A percentile compares a stretch with the other conserved stretches of the same genome.
These are phyloP conservation scores for Penicillium mononematosum DNA, from an alignment of 495 filamentous ascomycete species.

Conservation along the genomic window DNA sequence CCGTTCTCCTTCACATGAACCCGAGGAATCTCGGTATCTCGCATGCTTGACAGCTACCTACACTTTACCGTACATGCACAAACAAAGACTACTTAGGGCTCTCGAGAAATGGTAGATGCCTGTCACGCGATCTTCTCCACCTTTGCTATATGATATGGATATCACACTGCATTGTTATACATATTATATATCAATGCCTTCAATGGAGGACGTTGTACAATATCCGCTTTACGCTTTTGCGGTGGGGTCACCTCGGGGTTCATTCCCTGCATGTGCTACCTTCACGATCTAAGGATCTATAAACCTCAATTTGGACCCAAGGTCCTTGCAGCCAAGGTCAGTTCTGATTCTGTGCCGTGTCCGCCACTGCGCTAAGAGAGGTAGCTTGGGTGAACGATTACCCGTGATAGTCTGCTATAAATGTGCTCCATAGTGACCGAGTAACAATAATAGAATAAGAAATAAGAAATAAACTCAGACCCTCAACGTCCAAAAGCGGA, in stretches of 20 bases:
- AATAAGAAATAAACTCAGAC: constrained; percentile 18
- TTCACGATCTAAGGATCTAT: constrained; percentile 23
- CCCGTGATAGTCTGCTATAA: not conserved
- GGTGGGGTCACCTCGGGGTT: constrained; percentile 18
- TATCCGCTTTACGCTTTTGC: not conserved
- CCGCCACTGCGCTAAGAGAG: constrained; percentile 8
- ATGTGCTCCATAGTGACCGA: too few species aligned
- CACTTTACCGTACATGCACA: constrained; percentile 10
- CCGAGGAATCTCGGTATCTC: constrained; percentile 24
- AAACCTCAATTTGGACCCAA: constrained; percentile 11
- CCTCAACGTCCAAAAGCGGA: constrained; percentile 14
- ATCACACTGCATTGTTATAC: not conserved
- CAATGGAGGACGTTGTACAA: not conserved
- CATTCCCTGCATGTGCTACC: constrained; percentile 27
- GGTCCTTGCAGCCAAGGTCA: constrained; percentile 16
- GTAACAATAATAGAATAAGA: constrained; percentile 4
- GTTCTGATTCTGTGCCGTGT: constrained; percentile 17
- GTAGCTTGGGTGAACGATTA: not conserved
- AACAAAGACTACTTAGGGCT: not conserved
- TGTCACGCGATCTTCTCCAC: not conserved
- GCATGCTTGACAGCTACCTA: constrained; percentile 27
- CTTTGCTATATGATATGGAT: not conserved
- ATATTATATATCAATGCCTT: not conserved
- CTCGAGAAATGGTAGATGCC: not conserved
- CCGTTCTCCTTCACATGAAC: constrained; percentile 25